phyloP scores from a whole-genome alignment of 345 rosid species.

The Sonneratia caseolaris region DNA sequence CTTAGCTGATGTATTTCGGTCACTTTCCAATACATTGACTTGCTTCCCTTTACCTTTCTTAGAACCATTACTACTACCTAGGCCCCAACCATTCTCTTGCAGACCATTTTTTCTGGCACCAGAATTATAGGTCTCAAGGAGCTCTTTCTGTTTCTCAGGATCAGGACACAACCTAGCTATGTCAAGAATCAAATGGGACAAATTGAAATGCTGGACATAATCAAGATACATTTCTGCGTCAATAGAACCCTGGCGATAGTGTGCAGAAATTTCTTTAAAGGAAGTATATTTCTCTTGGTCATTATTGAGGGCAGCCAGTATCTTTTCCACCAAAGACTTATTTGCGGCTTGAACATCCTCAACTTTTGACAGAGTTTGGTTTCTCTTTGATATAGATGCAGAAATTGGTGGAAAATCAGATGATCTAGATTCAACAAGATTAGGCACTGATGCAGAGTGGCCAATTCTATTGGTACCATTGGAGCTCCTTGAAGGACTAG shows the following conservation, averaged over 20 bases:
- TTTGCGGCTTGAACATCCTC: conserved; percentile 68
- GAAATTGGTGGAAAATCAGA: conserved; percentile 82
- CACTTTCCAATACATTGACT: conserved; percentile 20
- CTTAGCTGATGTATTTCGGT: conserved; percentile 47
- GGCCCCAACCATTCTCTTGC: conserved; percentile 24
- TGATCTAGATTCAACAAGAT: conserved; percentile 35
- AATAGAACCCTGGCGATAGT: conserved; percentile 74
- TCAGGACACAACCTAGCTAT: conserved; percentile 88
- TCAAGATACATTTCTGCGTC: conserved; percentile 53
- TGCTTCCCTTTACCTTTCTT: conserved; percentile 43
- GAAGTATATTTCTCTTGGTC: conserved; percentile 59
- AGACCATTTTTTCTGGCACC: conserved; percentile 22
- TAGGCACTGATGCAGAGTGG: conserved; percentile 65
- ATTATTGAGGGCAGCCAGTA: conserved; percentile 53
- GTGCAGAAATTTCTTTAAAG: conserved; percentile 65
- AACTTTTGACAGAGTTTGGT: conserved; percentile 22
- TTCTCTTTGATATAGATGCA: conserved; percentile 25
- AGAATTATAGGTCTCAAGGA: conserved; percentile 52
- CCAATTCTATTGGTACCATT: conserved; percentile 32
- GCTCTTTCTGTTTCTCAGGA: conserved; percentile 70
- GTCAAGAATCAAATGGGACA: conserved; percentile 68
- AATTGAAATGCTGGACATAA: conserved; percentile 50
- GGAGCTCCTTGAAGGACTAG: conserved; percentile 24
- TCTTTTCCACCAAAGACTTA: conserved; percentile 73
- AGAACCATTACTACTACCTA: conserved; percentile 17